Evolutionary conservation across 2,329 filamentous ascomycete genomes (phyloP).

Genomic region (Mariannaea sp.): DNA sequence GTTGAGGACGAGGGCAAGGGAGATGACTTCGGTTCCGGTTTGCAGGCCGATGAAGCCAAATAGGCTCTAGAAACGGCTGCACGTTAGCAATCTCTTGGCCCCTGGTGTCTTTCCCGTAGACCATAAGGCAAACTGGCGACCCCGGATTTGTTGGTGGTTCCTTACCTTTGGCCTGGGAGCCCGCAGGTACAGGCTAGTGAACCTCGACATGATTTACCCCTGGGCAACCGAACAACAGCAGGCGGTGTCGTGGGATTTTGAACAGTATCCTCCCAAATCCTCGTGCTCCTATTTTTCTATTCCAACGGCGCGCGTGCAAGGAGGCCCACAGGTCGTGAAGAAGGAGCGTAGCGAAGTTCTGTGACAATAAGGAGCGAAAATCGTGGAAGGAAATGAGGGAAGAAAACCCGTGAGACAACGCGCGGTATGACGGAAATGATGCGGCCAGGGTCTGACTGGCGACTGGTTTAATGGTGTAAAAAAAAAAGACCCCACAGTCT

Average conservation of each 20-base stretch:
- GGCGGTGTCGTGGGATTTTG: conserved; percentile 3
- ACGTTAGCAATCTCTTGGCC: conserved; percentile 26
- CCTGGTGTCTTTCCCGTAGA: not conserved
- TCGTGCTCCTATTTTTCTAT: too few species aligned
- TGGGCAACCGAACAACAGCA: conserved; percentile 7
- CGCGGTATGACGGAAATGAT: conserved; percentile 36
- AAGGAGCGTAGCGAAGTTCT: not conserved
- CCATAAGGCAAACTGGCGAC: not conserved
- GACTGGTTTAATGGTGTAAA: not conserved
- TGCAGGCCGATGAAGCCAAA: conserved; percentile 85
- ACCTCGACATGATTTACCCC: conserved; percentile 43
- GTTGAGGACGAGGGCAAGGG: conserved; percentile 83
- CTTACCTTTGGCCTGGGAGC: conserved; percentile 49
- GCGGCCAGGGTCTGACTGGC: conserved; percentile 30
- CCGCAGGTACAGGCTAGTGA: conserved; percentile 46
- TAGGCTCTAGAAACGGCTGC: conserved; percentile 65
- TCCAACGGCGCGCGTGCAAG: not conserved
- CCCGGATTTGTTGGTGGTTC: conserved; percentile 8
- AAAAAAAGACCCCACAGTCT: conserved; percentile 15
- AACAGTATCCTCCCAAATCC: conserved; percentile 1
- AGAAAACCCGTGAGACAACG: conserved; percentile 22
- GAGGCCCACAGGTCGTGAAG: not conserved
- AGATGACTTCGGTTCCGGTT: conserved; percentile 84
- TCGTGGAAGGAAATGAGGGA: conserved; percentile 17
- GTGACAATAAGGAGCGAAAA: conserved; percentile 7